Evolutionary conservation across 306 rosid species (phyloP), one percentile per base, ranked within the genome.

Genomic region (Lathyrus tuberosus): DNA sequence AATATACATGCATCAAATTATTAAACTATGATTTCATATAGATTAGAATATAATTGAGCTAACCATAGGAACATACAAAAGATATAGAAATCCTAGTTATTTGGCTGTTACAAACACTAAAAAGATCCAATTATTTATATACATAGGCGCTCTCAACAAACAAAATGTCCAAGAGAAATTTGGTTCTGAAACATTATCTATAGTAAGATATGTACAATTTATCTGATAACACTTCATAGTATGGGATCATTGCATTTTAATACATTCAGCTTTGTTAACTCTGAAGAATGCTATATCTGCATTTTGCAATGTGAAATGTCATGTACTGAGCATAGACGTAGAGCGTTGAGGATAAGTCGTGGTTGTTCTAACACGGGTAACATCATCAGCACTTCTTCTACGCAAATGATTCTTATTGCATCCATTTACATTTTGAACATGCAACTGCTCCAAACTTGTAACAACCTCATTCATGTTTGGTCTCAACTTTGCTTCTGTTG

Each of bases 401-500:
- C 95, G 91, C 48, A 71, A 17, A 71, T 76, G 24, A 10, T 66
- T 76, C 35, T 33, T 47, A 71, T 20, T 67, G 42, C 28, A 58
- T 57, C 10, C 74, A 12, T 53, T 62, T 31, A 54, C 72, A 42
- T 15, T 59, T 2, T 74, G 63, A 22, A 77, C 79, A 57, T 79
- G 88, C 2, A 87, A 75, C 76, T 79, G 62, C 75, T 87, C 88
- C 78, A 87, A 79, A 54, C 37, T 16, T 28, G 42, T 54, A 53
- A 83, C 90, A 67, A 85, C 79, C 58, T 79, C 86, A 0, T 75
- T 75, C 93, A 87, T 87, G 79, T 40, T 74, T 42, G 93, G 93
- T 78, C 93, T 76, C 60, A 79, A 62, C 86, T 85, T 83, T 63
- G 79, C 72, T 33, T 81, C 90, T 10, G 9, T 28, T 48, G 85